Conservation (phyloP, 2,329 filamentous ascomycete species). For the Cladosporium sp. region DNA sequence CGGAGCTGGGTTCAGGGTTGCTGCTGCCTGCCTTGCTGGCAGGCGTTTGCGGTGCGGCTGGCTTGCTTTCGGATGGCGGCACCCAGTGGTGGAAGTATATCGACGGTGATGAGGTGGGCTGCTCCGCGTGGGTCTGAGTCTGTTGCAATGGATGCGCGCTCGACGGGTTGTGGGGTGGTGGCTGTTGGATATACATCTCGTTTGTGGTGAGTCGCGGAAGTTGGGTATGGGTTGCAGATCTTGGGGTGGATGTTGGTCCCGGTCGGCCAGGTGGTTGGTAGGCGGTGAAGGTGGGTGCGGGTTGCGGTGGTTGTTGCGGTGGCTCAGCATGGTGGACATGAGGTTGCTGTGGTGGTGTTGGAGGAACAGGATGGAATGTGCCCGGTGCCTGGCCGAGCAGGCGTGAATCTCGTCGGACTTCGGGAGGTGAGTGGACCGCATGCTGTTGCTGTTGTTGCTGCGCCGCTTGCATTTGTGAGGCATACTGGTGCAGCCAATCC, state of each 20-base stretch:
- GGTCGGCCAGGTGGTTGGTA: conserved; percentile 36
- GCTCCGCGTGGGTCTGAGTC: conserved; percentile 58
- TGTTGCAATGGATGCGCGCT: conserved; percentile 47
- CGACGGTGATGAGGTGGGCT: conserved; percentile 67
- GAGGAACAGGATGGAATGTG: conserved; percentile 28
- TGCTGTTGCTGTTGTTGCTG: conserved; percentile 41
- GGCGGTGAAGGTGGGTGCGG: conserved; percentile 45
- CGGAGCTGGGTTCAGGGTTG: conserved; percentile 49
- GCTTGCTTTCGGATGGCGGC: conserved; percentile 64
- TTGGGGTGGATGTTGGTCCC: conserved; percentile 46
- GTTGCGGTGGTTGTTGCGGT: conserved; percentile 35
- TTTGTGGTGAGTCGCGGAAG: conserved; percentile 56
- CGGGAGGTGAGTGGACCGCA: conserved; percentile 42
- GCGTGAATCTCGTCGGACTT: conserved; percentile 46
- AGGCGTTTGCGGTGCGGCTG: conserved; percentile 66
- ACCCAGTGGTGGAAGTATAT: conserved; percentile 95
- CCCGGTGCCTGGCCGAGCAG: conserved; percentile 43
- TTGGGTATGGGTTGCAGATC: conserved; percentile 49
- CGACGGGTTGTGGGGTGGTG: conserved; percentile 43
- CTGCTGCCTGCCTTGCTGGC: conserved; percentile 54
- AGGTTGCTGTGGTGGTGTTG: conserved; percentile 41
- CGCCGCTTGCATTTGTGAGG: conserved; percentile 47
- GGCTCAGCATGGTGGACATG: conserved; percentile 42
- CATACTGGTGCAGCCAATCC: conserved; percentile 55
- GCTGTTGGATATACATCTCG: conserved; percentile 53